Evolutionary conservation across 148 eudicot species (phyloP).

Genomic region (Agrostemma githago): DNA sequence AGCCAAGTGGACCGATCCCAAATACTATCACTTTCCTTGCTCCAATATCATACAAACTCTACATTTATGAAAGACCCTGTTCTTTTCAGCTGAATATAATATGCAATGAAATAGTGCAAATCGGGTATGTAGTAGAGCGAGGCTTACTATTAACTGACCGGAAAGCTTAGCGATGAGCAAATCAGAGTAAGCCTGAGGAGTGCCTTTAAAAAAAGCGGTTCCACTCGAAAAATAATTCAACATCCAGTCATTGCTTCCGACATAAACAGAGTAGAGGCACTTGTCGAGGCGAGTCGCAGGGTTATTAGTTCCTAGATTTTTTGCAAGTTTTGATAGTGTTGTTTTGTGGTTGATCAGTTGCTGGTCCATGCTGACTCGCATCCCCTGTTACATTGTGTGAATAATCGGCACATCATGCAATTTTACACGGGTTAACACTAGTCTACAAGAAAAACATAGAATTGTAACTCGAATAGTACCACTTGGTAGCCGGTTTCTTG

Average conservation of each 20-base stretch:
- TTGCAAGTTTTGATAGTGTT: slow-evolving; percentile 23
- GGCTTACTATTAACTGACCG: slow-evolving; percentile 26
- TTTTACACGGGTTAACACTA: background rate
- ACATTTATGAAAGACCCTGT: too few species aligned
- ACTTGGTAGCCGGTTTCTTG: slow-evolving; percentile 32
- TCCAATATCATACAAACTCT: slow-evolving; percentile 39
- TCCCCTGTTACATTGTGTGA: slow-evolving; percentile 19
- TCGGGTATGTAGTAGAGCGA: too few species aligned
- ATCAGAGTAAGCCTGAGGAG: slow-evolving; percentile 27
- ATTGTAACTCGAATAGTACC: slow-evolving; percentile 18
- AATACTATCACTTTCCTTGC: slow-evolving; percentile 55
- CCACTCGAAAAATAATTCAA: slow-evolving; percentile 27
- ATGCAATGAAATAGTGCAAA: background rate
- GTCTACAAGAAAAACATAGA: too few species aligned
- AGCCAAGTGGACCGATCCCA: slow-evolving; percentile 47
- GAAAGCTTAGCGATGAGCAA: slow-evolving; percentile 27
- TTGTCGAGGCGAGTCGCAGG: slow-evolving; percentile 11
- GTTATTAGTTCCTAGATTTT: slow-evolving; percentile 13
- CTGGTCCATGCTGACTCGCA: slow-evolving; percentile 29
- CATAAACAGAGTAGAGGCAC: slow-evolving; percentile 37
- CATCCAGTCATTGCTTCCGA: slow-evolving; percentile 43
- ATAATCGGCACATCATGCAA: background rate
- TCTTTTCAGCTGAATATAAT: background rate
- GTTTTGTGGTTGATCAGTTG: slow-evolving; percentile 24
- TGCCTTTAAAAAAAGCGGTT: background rate